These are phyloP conservation scores for Phanerochaete carnosa DNA, from an alignment of 768 basidiomycete genomes.

Conservation along the genomic window DNA sequence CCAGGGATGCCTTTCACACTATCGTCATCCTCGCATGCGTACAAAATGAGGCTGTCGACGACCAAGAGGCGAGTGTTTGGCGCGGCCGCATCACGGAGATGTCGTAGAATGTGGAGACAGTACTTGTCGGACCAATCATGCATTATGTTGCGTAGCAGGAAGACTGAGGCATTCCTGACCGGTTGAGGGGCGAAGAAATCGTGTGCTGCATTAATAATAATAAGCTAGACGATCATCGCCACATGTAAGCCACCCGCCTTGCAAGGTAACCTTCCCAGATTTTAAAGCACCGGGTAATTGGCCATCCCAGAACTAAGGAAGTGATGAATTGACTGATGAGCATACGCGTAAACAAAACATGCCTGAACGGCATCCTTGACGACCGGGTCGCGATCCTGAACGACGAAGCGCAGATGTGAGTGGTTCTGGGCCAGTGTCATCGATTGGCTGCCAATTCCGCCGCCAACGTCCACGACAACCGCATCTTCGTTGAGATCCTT, in stretches of 20 bases:
- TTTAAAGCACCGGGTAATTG: not conserved
- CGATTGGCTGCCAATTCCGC: constrained; percentile 23
- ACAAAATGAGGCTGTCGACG: constrained; percentile 20
- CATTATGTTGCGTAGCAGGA: constrained; percentile 23
- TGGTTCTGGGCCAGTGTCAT: constrained; percentile 19
- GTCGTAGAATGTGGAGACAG: constrained; percentile 20
- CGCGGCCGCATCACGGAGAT: constrained; percentile 21
- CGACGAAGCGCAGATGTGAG: constrained; percentile 23
- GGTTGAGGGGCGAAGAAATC: constrained; percentile 27
- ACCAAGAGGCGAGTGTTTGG: constrained; percentile 22
- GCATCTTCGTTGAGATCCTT: constrained; percentile 14
- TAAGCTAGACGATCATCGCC: not conserved
- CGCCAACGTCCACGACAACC: no score
- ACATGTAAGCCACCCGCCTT: not conserved
- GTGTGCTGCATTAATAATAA: constrained; percentile 6
- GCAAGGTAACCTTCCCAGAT: not conserved
- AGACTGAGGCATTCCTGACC: constrained; percentile 24
- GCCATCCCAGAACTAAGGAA: no score
- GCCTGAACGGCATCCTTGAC: constrained; percentile 24
- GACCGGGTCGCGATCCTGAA: constrained; percentile 29
- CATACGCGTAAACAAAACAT: not conserved
- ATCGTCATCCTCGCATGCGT: constrained; percentile 18
- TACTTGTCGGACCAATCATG: constrained; percentile 34
- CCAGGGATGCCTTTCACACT: constrained; percentile 3
- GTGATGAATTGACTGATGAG: not conserved